Percentiles rank a stretch among this genome's conserved stretches.
Evolutionary conservation across 192 early-diverging fungal genomes (phyloP).

Genomic region (Backusella morwellensis): DNA sequence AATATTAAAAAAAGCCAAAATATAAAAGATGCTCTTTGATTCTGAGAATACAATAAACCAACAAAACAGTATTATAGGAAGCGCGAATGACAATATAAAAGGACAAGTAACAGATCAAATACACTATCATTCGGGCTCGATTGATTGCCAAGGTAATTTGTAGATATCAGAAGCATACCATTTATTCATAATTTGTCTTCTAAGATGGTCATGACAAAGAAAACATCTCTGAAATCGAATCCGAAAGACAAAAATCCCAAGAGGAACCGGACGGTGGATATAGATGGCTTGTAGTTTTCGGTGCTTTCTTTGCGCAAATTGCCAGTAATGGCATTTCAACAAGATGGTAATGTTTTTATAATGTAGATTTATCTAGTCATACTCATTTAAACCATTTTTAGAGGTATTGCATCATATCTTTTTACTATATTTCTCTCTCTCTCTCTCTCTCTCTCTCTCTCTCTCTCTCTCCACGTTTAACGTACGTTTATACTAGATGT

Average conservation of each 20-base stretch:
- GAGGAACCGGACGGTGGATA: constrained; percentile 32
- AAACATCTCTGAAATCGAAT: neutral
- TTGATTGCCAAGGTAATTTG: neutral
- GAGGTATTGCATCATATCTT: neutral
- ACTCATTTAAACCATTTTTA: neutral
- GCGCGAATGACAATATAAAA: neutral
- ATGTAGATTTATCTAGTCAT: neutral
- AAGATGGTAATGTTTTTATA: neutral
- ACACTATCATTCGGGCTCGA: neutral
- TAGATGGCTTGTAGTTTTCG: constrained; percentile 37
- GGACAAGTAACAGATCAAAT: neutral
- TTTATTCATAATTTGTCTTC: too few relatives aligned
- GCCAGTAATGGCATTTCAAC: neutral
- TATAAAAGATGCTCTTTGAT: neutral
- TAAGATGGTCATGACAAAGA: neutral
- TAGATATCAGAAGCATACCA: neutral
- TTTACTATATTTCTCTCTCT: too few relatives aligned
- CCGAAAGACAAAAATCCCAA: neutral
- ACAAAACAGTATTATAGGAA: neutral
- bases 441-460: too few relatives aligned
- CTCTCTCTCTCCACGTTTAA: too few relatives aligned
- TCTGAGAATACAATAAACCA: neutral
- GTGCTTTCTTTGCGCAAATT: constrained; percentile 36
- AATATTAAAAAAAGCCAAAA: neutral
- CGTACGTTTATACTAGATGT: constrained; percentile 7